Evolutionary conservation across 805 yeast species (phyloP).

Genomic region (Cyberlindnera xishuangbannaensis): DNA sequence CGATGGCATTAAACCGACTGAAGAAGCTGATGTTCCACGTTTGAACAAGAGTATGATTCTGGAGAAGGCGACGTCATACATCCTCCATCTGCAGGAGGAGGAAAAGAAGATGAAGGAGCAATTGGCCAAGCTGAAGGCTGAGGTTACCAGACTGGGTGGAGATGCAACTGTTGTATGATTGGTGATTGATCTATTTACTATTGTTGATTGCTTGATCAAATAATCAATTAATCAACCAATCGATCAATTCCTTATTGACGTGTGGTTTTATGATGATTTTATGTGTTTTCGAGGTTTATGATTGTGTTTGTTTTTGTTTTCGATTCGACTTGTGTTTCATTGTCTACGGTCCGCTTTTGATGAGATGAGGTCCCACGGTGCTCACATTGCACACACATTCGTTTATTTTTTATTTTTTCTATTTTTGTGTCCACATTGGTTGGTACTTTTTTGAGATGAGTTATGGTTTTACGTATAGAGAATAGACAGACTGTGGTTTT

Average conservation of each 20-base stretch:
- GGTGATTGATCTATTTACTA: not conserved
- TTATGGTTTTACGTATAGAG: constrained; percentile 12
- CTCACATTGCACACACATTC: not conserved
- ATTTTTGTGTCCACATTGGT: constrained; percentile 1
- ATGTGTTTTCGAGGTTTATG: too few relatives aligned
- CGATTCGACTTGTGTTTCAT: too few relatives aligned
- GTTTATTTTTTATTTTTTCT: constrained; percentile 1
- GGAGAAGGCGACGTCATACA: constrained; percentile 63
- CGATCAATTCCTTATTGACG: too few relatives aligned
- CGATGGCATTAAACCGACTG: constrained; percentile 13
- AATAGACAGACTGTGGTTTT: too few relatives aligned
- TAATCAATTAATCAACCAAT: too few relatives aligned
- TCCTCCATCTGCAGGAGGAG: constrained; percentile 45
- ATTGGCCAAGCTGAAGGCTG: constrained; percentile 24
- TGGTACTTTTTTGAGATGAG: constrained; percentile 2
- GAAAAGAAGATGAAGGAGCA: constrained; percentile 34
- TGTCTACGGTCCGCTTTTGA: too few relatives aligned
- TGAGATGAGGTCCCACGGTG: not conserved
- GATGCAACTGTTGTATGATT: constrained; percentile 2
- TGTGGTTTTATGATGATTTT: too few relatives aligned
- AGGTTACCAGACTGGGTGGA: constrained; percentile 23
- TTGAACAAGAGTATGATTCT: constrained; percentile 62
- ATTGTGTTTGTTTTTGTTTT: too few relatives aligned
- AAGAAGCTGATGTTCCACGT: constrained; percentile 29
- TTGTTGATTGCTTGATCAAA: not conserved